phyloP scores from a whole-genome alignment of 1,284 basidiomycete genomes.

The Microbotryum violaceum region DNA sequence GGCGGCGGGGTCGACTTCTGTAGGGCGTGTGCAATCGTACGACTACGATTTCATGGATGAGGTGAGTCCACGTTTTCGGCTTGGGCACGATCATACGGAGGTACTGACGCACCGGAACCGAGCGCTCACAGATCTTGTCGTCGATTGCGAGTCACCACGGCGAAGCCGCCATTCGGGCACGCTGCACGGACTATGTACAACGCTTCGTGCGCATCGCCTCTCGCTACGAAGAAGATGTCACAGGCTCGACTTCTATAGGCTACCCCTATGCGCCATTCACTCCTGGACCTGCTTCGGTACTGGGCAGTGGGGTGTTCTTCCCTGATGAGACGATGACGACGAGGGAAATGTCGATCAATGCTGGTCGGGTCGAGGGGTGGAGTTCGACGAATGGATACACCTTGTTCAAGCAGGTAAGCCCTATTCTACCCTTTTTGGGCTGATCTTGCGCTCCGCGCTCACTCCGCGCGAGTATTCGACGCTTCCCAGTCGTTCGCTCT shows the following conservation, averaged over 20 bases:
- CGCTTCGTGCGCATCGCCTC: slow-evolving; percentile 69
- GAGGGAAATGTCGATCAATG: slow-evolving; percentile 60
- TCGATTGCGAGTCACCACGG: slow-evolving; percentile 68
- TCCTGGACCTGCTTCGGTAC: slow-evolving; percentile 30
- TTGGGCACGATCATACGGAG: slow-evolving; percentile 4
- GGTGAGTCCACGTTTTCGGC: slow-evolving; percentile 47
- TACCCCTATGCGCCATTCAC: slow-evolving; percentile 48
- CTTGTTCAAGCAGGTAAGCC: slow-evolving; percentile 53
- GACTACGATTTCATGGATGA: slow-evolving; percentile 89
- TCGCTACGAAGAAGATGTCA: slow-evolving; percentile 65
- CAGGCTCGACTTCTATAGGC: slow-evolving; percentile 58
- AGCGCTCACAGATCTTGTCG: slow-evolving; percentile 50
- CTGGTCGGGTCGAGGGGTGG: slow-evolving; percentile 72
- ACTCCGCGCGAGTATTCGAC: too few species aligned
- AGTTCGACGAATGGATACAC: slow-evolving; percentile 59
- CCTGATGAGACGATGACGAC: slow-evolving; percentile 54
- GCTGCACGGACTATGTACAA: slow-evolving; percentile 66
- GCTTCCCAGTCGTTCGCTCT: slow-evolving; percentile 49
- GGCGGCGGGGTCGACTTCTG: too few species aligned
- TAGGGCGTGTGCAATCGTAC: slow-evolving; percentile 47
- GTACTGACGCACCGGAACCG: slow-evolving; percentile 10
- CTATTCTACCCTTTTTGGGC: not conserved
- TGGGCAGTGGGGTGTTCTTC: slow-evolving; percentile 65
- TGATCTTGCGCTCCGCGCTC: not conserved
- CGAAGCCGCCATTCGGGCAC: slow-evolving; percentile 65